phyloP scores from a whole-genome alignment of 1,284 basidiomycete species.

The Puccinia sorghi region DNA sequence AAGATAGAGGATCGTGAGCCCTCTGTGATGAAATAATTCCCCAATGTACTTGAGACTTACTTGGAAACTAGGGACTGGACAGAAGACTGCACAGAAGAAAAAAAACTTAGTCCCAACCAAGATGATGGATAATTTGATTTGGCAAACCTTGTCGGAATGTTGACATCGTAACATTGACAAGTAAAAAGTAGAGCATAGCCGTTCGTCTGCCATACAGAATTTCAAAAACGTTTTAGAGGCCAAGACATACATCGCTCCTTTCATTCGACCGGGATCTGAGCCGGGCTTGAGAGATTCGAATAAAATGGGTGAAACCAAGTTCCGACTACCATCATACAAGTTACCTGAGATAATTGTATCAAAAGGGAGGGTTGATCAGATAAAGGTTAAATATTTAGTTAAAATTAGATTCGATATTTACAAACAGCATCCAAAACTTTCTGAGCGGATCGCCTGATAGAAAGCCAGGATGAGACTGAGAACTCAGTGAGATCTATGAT shows the following conservation, averaged over 20 bases:
- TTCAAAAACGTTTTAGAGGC: constrained; percentile 73
- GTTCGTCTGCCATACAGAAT: constrained; percentile 65
- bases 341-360: constrained; percentile 3
- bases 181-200: constrained; percentile 69
- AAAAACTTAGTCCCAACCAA: constrained; percentile 11
- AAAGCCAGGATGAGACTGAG: constrained; percentile 32
- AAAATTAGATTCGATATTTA: neutral
- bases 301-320: constrained; percentile 1
- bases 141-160: constrained; percentile 79
- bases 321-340: constrained; percentile 38
- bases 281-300: constrained; percentile 61
- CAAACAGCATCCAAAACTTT: constrained; percentile 36
- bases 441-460: constrained; percentile 42
- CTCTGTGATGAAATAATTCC: constrained; percentile 57
- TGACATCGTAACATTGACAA: constrained; percentile 77
- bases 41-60: constrained; percentile 51
- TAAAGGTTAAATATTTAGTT: neutral
- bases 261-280: constrained; percentile 88
- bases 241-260: constrained; percentile 87
- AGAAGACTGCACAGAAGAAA: constrained; percentile 63
- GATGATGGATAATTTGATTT: constrained; percentile 10
- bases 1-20: neutral
- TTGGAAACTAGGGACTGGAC: constrained; percentile 78
- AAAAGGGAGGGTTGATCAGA: neutral
- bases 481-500: constrained; percentile 38